Base-by-base conservation (phyloP, 805 yeast genomes). In the Ogataea dorogensis region DNA sequence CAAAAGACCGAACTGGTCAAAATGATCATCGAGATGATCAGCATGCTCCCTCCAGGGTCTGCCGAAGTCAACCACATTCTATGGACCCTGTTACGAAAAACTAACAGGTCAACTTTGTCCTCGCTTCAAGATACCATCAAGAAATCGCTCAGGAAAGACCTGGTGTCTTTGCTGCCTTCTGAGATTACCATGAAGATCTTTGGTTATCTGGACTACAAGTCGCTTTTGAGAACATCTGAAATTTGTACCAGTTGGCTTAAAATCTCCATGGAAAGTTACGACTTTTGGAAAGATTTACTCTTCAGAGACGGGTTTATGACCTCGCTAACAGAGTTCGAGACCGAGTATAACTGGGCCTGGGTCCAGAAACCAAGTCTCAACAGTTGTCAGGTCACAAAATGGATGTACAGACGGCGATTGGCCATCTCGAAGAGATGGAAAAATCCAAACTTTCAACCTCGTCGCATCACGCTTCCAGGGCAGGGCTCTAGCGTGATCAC, bases 401-500 rank as follows among this genome's bases (percentile, higher is more conserved):
- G 64, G 23, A 66, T 79, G 42, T 85, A 80, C 62, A 74, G 81
- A 38, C 73, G 83, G 48, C 68, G 84, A 28, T 55, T 63, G 17
- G 57, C 74, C 7, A 76, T 84, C 24, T 67, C 77, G 26, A 64
- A 68, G 36, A 77, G 93, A 56, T 93, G 98, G 98, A 82, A 78
- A 74, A 71, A 81, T 49, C 83, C 89, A 1, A 61, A 61, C 14
- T 83, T 74, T 53, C 67, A 64, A 33, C 97, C 98, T 1, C 71
- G 69, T 41, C 70, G 81, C 40, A 75, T 79, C 3, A 75, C 84
- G 11, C 70, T 82, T 7, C 70, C 75, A 10, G 86, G 86, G 5
- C 87, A 80, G 51, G 86, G 86, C 37, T 36, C 76, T 17, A 80
- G 80, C 51, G 94, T 91, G n/a, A 93, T 93, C 2, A 93, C 98